Evolutionary conservation across 306 rosid genomes (phyloP).

Genomic region (Hylodesmum podocarpum): DNA sequence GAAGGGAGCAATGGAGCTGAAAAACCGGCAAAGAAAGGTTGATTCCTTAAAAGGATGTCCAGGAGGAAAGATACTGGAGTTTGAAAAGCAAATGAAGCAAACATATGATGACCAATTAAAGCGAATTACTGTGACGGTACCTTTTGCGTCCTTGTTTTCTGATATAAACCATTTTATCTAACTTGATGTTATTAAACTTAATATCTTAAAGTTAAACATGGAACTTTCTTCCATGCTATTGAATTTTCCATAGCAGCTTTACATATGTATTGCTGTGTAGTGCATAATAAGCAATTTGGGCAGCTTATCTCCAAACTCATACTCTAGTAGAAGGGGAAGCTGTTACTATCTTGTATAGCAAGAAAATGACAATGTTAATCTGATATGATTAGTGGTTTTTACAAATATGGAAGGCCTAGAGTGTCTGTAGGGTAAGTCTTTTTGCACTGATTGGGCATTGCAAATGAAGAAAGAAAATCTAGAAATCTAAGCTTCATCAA

Average conservation of each 20-base stretch:
- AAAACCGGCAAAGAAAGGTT: constrained; percentile 49
- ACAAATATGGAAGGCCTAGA: not conserved
- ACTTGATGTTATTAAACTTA: not conserved
- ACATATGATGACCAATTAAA: constrained; percentile 68
- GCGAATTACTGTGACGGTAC: constrained; percentile 86
- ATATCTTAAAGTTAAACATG: not conserved
- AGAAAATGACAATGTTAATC: constrained; percentile 12
- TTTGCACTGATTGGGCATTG: not conserved
- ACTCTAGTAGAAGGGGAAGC: not conserved
- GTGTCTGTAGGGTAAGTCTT: not conserved
- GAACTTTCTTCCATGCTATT: not conserved
- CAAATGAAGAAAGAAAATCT: not conserved
- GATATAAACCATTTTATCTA: not conserved
- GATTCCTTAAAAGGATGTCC: constrained; percentile 60
- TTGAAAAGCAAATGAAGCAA: constrained; percentile 59
- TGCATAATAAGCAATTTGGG: not conserved
- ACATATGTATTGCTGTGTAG: not conserved
- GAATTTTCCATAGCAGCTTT: not conserved
- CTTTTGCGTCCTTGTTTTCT: not conserved
- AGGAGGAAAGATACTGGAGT: constrained; percentile 35
- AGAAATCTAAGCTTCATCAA: not conserved
- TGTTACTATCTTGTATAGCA: not conserved
- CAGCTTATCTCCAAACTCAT: not conserved
- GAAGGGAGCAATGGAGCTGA: constrained; percentile 68
- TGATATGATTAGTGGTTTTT: not conserved